These are phyloP conservation scores for Lasiosphaeria miniovina DNA, from an alignment of 495 filamentous ascomycete species.

Conservation along the genomic window DNA sequence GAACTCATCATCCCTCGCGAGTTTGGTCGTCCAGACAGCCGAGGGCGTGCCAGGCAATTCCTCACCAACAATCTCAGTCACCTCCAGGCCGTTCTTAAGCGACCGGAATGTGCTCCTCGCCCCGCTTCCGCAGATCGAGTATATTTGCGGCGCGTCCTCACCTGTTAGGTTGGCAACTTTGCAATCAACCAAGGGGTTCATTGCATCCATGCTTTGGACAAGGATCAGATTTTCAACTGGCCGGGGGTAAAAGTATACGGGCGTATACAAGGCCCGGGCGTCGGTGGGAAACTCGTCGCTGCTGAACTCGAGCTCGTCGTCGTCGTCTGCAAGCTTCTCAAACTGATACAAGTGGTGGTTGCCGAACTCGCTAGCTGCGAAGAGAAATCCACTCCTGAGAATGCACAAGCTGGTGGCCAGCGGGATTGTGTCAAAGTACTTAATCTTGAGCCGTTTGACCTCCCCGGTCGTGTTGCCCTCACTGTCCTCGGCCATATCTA, in stretches of 20 bases:
- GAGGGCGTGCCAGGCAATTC: conserved; percentile 81
- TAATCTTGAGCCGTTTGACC: conserved; percentile 82
- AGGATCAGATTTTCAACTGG: conserved; percentile 76
- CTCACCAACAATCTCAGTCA: conserved; percentile 90
- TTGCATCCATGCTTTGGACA: conserved; percentile 79
- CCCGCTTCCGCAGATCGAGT: conserved; percentile 82
- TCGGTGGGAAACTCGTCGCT: conserved; percentile 82
- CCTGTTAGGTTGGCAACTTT: conserved; percentile 83
- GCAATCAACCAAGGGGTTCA: conserved; percentile 88
- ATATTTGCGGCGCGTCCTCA: conserved; percentile 96
- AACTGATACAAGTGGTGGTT: conserved; percentile 97
- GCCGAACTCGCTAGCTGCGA: conserved; percentile 86
- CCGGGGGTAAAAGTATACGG: conserved; percentile 81
- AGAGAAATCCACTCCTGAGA: conserved; percentile 92
- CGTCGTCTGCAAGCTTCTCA: conserved; percentile 94
- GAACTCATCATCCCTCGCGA: conserved; percentile 76
- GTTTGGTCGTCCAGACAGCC: conserved; percentile 92
- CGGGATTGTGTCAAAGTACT: conserved; percentile 96
- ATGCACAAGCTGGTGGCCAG: conserved; percentile 83
- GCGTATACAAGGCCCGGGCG: conserved; percentile 60
- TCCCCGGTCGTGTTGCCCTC: conserved; percentile 73
- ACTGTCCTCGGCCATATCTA: conserved; percentile 85
- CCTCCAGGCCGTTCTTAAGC: conserved; percentile 87
- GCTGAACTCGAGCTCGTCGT: conserved; percentile 78
- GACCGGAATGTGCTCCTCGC: conserved; percentile 86